Percentiles rank a stretch among this genome's conserved stretches.
Evolutionary conservation across 2,329 filamentous ascomycete genomes (phyloP).

Genomic region (Podosphaera fusca): DNA sequence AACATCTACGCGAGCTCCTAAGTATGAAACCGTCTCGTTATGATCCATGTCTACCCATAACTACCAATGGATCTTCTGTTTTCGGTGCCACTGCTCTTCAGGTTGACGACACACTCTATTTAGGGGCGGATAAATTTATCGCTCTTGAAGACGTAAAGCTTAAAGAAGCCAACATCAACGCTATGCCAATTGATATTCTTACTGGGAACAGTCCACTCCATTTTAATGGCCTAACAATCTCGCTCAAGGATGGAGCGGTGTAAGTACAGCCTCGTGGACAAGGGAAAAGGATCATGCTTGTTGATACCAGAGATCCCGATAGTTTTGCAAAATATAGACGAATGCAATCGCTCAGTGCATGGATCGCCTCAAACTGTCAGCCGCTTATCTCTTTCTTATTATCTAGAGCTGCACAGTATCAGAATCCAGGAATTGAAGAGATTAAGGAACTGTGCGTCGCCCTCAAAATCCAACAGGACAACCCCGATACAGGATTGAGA

Average conservation of each 20-base stretch:
- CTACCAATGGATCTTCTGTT: neutral
- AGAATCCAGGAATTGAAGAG: neutral
- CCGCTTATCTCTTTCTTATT: neutral
- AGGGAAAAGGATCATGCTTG: neutral
- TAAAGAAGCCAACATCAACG: neutral
- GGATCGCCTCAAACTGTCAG: neutral
- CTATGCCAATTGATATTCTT: neutral
- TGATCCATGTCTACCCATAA: neutral
- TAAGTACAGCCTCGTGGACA: neutral
- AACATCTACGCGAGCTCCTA: neutral
- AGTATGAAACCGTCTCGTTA: neutral
- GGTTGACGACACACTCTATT: neutral
- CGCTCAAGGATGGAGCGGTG: neutral
- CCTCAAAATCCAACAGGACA: neutral
- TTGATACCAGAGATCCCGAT: neutral
- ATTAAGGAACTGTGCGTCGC: neutral
- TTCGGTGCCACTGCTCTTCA: neutral
- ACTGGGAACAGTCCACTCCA: neutral
- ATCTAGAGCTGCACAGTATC: neutral
- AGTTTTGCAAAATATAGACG: neutral
- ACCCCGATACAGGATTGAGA: neutral
- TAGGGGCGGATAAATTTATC: neutral
- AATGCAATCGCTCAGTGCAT: neutral
- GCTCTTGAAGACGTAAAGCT: neutral
- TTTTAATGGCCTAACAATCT: neutral